These are phyloP conservation scores for Trichoderma sp. DNA, from an alignment of 2,329 filamentous ascomycete genomes.

Conservation along the genomic window DNA sequence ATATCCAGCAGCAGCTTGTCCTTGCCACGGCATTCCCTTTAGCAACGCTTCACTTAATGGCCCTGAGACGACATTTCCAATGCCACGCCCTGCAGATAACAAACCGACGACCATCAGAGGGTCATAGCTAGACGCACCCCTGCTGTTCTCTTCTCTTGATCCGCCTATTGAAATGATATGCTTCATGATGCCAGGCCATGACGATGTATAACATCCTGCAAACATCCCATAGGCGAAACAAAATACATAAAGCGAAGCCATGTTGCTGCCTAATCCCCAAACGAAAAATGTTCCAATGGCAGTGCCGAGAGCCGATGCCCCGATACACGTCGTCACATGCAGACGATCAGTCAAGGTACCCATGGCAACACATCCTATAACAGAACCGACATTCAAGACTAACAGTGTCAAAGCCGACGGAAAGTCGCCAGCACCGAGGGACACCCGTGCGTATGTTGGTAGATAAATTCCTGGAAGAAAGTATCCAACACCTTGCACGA, in stretches of 20 bases:
- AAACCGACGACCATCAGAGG: slow-evolving; percentile 56
- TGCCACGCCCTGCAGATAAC: slow-evolving; percentile 55
- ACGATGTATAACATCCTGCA: slow-evolving; percentile 59
- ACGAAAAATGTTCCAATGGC: slow-evolving; percentile 55
- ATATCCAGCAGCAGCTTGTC: slow-evolving; percentile 31
- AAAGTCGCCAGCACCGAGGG: slow-evolving; percentile 47
- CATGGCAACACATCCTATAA: slow-evolving; percentile 57
- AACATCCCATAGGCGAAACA: slow-evolving; percentile 63
- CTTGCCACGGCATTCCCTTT: slow-evolving; percentile 42
- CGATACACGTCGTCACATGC: slow-evolving; percentile 51
- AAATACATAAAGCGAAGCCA: slow-evolving; percentile 56
- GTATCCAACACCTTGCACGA: slow-evolving; percentile 59
- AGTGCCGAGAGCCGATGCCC: slow-evolving; percentile 56
- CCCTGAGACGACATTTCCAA: slow-evolving; percentile 58
- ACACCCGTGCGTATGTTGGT: slow-evolving; percentile 51
- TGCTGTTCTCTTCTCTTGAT: not conserved
- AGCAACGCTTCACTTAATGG: slow-evolving; percentile 55
- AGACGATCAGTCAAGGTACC: slow-evolving; percentile 54
- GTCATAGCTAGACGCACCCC: slow-evolving; percentile 31
- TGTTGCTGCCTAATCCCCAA: slow-evolving; percentile 56
- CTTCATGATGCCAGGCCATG: slow-evolving; percentile 57
- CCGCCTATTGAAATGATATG: slow-evolving; percentile 30
- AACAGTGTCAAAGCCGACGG: slow-evolving; percentile 54
- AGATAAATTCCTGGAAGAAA: slow-evolving; percentile 63
- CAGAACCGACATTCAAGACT: slow-evolving; percentile 57